These are phyloP conservation scores for Pseudogymnoascus sp. DNA, from an alignment of 2,329 filamentous ascomycete genomes.

Conservation along the genomic window DNA sequence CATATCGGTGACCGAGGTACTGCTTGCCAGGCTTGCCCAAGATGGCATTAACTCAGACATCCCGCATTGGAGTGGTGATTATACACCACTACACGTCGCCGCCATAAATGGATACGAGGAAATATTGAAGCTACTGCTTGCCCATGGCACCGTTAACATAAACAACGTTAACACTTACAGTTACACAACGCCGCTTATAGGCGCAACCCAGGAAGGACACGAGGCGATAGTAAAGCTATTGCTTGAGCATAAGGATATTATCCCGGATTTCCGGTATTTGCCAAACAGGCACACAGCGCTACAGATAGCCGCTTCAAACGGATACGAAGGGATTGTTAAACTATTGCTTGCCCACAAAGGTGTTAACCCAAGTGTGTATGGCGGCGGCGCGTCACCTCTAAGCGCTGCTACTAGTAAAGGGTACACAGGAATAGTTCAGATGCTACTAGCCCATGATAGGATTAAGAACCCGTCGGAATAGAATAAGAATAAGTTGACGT, in stretches of 20 bases:
- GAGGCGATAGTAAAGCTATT: neutral
- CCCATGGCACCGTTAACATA: neutral
- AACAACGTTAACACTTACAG: neutral
- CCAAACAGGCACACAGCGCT: neutral
- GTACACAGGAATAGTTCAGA: neutral
- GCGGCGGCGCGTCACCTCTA: neutral
- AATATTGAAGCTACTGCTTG: neutral
- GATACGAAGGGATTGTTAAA: neutral
- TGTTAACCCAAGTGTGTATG: neutral
- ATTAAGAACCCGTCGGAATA: neutral
- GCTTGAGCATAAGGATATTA: neutral
- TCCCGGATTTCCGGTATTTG: neutral
- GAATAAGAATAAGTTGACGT: neutral
- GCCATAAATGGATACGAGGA: neutral
- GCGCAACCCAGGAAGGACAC: neutral
- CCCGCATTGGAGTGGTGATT: neutral
- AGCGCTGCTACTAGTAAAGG: neutral
- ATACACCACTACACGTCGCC: neutral
- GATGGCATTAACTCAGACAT: neutral
- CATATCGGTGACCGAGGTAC: neutral
- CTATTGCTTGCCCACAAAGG: neutral
- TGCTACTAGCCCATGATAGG: neutral
- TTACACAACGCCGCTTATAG: neutral
- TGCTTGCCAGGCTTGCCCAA: neutral
- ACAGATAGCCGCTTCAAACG: neutral